Conservation (phyloP, 169 alveolate species). For the Amoebophrya sp. region DNA sequence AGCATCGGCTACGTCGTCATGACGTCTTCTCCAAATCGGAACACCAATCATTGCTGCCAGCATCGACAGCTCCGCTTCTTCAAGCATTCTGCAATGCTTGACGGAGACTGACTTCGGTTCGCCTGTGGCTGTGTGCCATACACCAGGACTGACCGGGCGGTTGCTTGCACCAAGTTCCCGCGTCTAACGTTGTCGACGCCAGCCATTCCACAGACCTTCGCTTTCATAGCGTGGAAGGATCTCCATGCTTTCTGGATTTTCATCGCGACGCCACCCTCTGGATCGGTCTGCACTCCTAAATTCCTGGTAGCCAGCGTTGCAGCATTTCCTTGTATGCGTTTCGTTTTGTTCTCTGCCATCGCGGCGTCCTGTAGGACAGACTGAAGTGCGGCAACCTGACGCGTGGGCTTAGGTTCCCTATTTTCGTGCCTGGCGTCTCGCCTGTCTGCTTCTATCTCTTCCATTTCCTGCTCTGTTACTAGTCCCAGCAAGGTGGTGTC, state of each 20-base stretch:
- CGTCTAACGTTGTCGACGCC: background rate
- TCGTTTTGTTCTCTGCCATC: background rate
- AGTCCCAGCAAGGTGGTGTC: background rate
- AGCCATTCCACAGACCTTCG: background rate
- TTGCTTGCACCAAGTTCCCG: background rate
- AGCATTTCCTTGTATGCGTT: background rate
- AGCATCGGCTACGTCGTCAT: too few relatives aligned
- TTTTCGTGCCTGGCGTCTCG: background rate
- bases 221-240: background rate
- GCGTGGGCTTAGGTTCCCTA: background rate
- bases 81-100: too few relatives aligned
- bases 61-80: too few relatives aligned
- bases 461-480: background rate
- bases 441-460: background rate
- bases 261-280: background rate
- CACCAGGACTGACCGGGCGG: background rate
- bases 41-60: too few relatives aligned
- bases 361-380: background rate
- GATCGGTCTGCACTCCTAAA: background rate
- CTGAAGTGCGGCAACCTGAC: background rate
- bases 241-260: background rate
- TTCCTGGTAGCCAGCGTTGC: background rate
- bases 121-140: background rate
- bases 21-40: too few relatives aligned
- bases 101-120: too few relatives aligned